Evolutionary conservation across 768 basidiomycete genomes (phyloP).

Genomic region (Tylopilus vinaceipallidus): DNA sequence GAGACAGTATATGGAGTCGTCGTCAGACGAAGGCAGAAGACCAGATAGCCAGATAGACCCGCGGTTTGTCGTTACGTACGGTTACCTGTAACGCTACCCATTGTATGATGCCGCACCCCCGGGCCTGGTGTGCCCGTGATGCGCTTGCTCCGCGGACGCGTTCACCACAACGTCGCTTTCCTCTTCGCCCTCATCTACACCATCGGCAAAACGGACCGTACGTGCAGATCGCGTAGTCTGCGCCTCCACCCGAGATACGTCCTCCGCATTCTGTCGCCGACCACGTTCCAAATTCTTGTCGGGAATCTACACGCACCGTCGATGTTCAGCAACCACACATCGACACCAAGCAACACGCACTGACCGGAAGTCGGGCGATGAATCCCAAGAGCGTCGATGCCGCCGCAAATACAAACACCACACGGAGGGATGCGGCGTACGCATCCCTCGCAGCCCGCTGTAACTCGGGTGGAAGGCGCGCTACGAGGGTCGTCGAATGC

Average conservation of each 20-base stretch:
- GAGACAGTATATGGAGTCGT: too few relatives aligned
- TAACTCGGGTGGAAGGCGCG: constrained; percentile 43
- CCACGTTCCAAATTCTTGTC: constrained; percentile 23
- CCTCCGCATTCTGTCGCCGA: not conserved
- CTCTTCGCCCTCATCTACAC: not conserved
- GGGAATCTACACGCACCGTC: constrained; percentile 34
- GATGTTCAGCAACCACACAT: not conserved
- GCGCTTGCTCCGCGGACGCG: too few relatives aligned
- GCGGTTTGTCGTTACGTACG: too few relatives aligned
- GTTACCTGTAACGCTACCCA: too few relatives aligned
- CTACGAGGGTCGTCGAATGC: constrained; percentile 52
- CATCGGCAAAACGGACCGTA: constrained; percentile 7
- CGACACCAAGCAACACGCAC: constrained; percentile 21
- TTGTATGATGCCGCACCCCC: too few relatives aligned
- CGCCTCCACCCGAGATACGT: constrained; percentile 6
- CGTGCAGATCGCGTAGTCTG: constrained; percentile 10
- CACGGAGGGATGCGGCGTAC: constrained; percentile 48
- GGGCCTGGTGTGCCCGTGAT: too few relatives aligned
- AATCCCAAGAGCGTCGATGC: constrained; percentile 49
- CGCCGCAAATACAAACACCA: constrained; percentile 55
- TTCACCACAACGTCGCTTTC: too few relatives aligned
- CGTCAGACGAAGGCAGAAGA: too few relatives aligned
- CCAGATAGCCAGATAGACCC: too few relatives aligned
- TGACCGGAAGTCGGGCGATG: constrained; percentile 48
- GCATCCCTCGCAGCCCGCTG: constrained; percentile 52